Base-by-base conservation (phyloP, 192 early-diverging fungal genomes). In the Linnemannia elongata region DNA sequence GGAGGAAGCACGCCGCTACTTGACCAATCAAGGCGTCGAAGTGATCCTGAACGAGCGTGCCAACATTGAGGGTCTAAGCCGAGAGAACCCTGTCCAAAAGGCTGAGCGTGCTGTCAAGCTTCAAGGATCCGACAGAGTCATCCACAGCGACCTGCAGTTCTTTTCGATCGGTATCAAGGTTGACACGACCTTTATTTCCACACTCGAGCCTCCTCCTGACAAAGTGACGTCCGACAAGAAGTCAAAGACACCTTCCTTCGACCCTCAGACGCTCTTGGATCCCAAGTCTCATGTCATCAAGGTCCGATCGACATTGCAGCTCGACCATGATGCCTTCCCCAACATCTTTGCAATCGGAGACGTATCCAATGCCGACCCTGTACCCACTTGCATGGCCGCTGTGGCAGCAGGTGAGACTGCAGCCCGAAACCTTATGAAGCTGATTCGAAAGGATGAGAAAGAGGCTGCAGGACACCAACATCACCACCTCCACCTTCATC, bases 261-360 rank as follows among this genome's bases (percentile, higher is more conserved):
- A 77, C 13, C 30, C 33, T 41, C 39, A 66, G 4, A 63, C 54
- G 0, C 30, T 86, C 20, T 77, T 94, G 1, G 90, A 93, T 17
- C 90, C 92, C 0, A 83, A 89, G 41, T 89, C 92, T 1, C 90
- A 89, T 22, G 94, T 93, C 79, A 90, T 98, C 81, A 82, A 89
- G 1, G 94, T 96, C 27, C 82, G 78, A 30, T 84, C 91, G 33
- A 97, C 96, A 1, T 87, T 96, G 78, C 97, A 98, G 76, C 77
- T 97, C 1, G 89, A 91, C 30, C 88, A 93, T 71, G 72, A 76
- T 12, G 71, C 54, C 6, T 91, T 91, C 82, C 83, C 92, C 0
- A 77, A 96, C 76, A 94, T 97, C 20, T 97, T 95, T 83, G 95
- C 95, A 6, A 84, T 91, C 47, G 96, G 96, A 10, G 96, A 97